Evolutionary conservation across 768 basidiomycete species (phyloP).

Genomic region (Boletellus sp.): DNA sequence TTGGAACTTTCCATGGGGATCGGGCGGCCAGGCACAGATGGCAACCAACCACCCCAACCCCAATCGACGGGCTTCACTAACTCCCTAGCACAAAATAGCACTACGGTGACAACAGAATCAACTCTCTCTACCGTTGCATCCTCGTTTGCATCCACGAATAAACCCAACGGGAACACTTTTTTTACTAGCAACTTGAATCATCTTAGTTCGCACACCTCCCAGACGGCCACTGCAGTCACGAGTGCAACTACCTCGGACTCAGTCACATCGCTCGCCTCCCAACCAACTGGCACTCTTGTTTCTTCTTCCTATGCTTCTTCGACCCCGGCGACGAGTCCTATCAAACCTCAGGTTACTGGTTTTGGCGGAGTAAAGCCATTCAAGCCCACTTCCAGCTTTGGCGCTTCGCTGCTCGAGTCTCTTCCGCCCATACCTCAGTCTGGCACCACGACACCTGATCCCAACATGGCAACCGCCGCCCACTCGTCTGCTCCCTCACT

Average conservation of each 20-base stretch:
- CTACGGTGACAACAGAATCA: constrained; percentile 30
- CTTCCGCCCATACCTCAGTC: constrained; percentile 73
- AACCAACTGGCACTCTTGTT: constrained; percentile 46
- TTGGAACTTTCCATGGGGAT: constrained; percentile 68
- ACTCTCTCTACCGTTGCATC: constrained; percentile 71
- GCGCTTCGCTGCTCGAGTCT: constrained; percentile 67
- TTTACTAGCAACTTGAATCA: constrained; percentile 5
- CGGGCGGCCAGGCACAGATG: constrained; percentile 24
- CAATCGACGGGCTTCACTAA: constrained; percentile 33
- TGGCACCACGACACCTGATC: constrained; percentile 44
- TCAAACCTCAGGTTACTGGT: constrained; percentile 48
- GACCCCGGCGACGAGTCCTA: constrained; percentile 25
- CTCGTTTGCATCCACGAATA: constrained; percentile 52
- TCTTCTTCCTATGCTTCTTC: constrained; percentile 34
- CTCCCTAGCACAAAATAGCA: constrained; percentile 23
- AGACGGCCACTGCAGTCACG: constrained; percentile 36
- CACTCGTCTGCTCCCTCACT: constrained; percentile 25
- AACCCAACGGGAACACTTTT: constrained; percentile 24
- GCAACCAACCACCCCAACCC: constrained; percentile 28
- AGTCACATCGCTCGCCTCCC: constrained; percentile 44
- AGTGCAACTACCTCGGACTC: constrained; percentile 47
- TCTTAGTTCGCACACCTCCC: constrained; percentile 25
- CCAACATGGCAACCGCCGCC: constrained; percentile 8
- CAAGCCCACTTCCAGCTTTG: constrained; percentile 79
- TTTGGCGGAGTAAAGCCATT: constrained; percentile 71